Evolutionary conservation across 2,329 filamentous ascomycete genomes (phyloP).

Genomic region (Colletotrichum sp.): DNA sequence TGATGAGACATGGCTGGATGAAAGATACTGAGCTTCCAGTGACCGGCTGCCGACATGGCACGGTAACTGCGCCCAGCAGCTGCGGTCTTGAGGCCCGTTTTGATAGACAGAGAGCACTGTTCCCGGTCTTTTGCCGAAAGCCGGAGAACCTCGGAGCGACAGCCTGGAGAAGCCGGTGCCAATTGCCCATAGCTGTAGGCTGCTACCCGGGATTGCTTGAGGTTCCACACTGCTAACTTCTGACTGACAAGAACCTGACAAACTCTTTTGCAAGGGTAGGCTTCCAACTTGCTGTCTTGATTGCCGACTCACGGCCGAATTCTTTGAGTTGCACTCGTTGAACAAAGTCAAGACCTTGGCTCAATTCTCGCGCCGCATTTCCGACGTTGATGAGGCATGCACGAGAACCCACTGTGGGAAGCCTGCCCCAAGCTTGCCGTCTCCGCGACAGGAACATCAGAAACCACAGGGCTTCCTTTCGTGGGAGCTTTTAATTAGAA

Average conservation of each 20-base stretch:
- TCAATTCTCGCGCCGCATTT: background rate
- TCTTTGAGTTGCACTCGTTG: background rate
- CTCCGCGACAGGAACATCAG: background rate
- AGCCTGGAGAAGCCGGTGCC: background rate
- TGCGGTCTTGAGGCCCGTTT: background rate
- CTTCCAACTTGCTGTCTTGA: background rate
- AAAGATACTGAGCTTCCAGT: too few species aligned
- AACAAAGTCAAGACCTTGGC: background rate
- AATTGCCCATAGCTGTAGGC: background rate
- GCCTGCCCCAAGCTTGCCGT: background rate
- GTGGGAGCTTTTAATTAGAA: too few species aligned
- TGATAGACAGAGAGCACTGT: background rate
- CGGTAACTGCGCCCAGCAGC: background rate
- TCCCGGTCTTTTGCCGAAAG: background rate
- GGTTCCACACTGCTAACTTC: fast-evolving
- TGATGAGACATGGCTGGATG: too few species aligned
- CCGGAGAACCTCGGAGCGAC: background rate
- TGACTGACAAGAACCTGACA: background rate
- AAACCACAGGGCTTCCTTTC: background rate
- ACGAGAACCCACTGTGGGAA: background rate
- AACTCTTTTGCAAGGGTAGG: background rate
- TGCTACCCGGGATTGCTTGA: background rate
- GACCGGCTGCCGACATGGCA: background rate
- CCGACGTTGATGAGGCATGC: background rate
- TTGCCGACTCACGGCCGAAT: background rate